Evolutionary conservation across 495 filamentous ascomycete species (phyloP).

Genomic region (Aspergillus ostianus): DNA sequence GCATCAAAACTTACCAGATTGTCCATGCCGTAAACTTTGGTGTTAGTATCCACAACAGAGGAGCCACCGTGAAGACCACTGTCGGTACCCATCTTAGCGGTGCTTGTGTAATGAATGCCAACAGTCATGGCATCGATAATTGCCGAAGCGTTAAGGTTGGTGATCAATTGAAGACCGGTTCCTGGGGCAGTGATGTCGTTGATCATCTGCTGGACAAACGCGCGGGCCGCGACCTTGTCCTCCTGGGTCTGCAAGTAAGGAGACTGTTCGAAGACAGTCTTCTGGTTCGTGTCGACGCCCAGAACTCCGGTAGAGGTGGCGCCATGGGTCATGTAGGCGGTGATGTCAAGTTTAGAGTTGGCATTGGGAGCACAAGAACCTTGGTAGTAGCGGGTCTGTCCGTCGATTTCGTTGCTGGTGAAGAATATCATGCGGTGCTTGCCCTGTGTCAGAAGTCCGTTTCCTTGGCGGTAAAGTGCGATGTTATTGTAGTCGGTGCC

Average conservation of each 20-base stretch:
- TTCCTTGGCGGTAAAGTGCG: conserved; percentile 47
- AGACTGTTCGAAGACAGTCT: conserved; percentile 57
- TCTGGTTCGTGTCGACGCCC: conserved; percentile 54
- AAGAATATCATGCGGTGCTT: conserved; percentile 57
- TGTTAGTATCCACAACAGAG: conserved; percentile 62
- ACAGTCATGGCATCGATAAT: conserved; percentile 46
- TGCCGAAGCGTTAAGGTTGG: conserved; percentile 55
- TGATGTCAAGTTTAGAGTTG: conserved; percentile 29
- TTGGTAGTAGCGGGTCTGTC: conserved; percentile 32
- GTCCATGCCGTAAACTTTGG: conserved; percentile 65
- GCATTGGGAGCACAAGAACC: conserved; percentile 28
- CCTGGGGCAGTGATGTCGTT: conserved; percentile 55
- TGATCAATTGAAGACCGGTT: conserved; percentile 46
- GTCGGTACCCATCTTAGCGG: conserved; percentile 59
- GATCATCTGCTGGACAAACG: conserved; percentile 48
- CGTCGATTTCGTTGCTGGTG: conserved; percentile 25
- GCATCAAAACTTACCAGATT: conserved; percentile 49
- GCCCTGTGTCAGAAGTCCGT: conserved; percentile 63
- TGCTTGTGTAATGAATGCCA: conserved; percentile 71
- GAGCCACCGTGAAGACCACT: conserved; percentile 58
- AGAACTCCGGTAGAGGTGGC: conserved; percentile 54
- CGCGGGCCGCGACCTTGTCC: conserved; percentile 22
- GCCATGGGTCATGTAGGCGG: conserved; percentile 44
- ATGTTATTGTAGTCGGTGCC: conserved; percentile 46
- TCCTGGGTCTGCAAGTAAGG: conserved; percentile 28